These are phyloP conservation scores for Talaromyces sp. DNA, from an alignment of 2,329 filamentous ascomycete species.

Conservation along the genomic window DNA sequence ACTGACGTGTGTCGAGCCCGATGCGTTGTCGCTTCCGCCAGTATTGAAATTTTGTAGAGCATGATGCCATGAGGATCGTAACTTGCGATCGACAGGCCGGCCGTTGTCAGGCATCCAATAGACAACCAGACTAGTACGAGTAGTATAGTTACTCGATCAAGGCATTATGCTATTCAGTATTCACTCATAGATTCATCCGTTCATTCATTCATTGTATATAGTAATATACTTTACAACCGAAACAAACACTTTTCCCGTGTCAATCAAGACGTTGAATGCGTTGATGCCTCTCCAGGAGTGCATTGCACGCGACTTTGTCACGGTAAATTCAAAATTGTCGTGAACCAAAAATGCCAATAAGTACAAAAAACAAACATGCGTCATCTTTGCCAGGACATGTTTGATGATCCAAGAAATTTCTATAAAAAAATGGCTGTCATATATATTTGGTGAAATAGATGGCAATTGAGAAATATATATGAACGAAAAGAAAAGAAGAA, in stretches of 20 bases:
- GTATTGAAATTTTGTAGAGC: neutral
- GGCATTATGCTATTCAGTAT: neutral
- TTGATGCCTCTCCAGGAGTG: conserved; percentile 9
- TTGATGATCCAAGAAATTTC: neutral
- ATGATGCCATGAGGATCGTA: neutral
- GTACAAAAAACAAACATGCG: neutral
- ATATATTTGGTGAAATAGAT: conserved; percentile 18
- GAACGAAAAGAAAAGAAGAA: conserved; percentile 8
- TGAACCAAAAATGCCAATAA: neutral
- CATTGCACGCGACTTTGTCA: neutral
- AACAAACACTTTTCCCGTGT: neutral
- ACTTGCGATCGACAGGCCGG: neutral
- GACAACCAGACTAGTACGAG: neutral
- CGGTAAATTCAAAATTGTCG: neutral
- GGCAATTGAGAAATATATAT: conserved; percentile 22
- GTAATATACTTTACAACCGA: neutral
- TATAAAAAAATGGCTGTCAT: neutral
- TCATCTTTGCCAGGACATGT: neutral
- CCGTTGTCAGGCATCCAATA: neutral
- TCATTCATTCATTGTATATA: neutral
- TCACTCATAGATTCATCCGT: neutral
- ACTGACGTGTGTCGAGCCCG: neutral
- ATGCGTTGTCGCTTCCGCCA: neutral
- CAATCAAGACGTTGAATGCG: neutral
- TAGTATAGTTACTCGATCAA: neutral